Conservation (phyloP, 2,329 filamentous ascomycete species). For the Aspergillus sp. region DNA sequence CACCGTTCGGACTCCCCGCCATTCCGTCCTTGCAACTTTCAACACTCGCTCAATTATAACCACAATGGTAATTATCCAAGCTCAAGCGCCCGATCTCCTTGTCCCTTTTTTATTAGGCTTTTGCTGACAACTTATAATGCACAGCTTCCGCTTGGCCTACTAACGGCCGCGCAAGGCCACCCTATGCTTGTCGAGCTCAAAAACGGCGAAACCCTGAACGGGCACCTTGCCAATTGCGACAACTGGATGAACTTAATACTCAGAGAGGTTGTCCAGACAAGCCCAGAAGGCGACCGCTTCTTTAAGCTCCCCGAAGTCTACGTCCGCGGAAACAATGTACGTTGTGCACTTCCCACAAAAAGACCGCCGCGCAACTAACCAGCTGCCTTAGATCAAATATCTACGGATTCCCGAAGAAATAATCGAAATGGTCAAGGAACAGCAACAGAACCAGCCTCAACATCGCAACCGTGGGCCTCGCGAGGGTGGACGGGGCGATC, state of each 20-base stretch:
- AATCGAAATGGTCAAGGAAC: conserved; percentile 88
- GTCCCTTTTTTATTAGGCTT: not conserved
- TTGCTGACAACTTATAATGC: not conserved
- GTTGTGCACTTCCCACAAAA: conserved; percentile 32
- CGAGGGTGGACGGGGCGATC: conserved; percentile 39
- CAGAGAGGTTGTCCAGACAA: conserved; percentile 96
- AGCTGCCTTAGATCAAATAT: conserved; percentile 80
- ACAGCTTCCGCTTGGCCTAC: conserved; percentile 70
- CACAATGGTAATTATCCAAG: conserved; percentile 9
- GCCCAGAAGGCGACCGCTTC: conserved; percentile 91
- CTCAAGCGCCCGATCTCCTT: not conserved
- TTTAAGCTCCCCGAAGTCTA: conserved; percentile 90
- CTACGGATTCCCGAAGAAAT: conserved; percentile 95
- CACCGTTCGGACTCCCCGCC: not conserved
- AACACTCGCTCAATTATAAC: not conserved
- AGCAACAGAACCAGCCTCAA: conserved; percentile 69
- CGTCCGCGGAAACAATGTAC: conserved; percentile 93
- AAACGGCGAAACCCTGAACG: conserved; percentile 96
- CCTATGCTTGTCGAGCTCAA: conserved; percentile 98
- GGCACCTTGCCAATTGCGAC: conserved; percentile 93
- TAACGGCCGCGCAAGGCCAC: conserved; percentile 95
- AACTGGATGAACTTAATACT: conserved; percentile 99
- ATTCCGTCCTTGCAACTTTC: not conserved
- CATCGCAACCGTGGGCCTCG: conserved; percentile 42
- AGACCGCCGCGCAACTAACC: not conserved